Evolutionary conservation across 2,329 filamentous ascomycete species (phyloP).

Genomic region (Alternaria arbusti): DNA sequence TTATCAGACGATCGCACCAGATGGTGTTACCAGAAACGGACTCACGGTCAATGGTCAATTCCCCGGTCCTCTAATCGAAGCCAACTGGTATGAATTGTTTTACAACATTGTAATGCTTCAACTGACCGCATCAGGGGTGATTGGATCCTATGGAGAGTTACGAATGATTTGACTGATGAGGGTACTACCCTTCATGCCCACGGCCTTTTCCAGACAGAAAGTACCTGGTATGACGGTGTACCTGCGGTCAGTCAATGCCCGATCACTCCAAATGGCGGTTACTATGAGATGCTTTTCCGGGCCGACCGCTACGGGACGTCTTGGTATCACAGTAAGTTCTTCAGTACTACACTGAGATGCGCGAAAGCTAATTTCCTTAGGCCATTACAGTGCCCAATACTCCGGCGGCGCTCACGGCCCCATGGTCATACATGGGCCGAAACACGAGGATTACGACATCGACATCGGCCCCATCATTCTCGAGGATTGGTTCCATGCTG

Average conservation of each 20-base stretch:
- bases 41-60: conserved; percentile 41
- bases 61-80: conserved; percentile 42
- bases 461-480: conserved; percentile 51
- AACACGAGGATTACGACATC: conserved; percentile 46
- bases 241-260: conserved; percentile 45
- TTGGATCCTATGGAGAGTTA: conserved; percentile 34
- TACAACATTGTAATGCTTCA: background rate
- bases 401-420: conserved; percentile 49
- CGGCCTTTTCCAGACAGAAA: conserved; percentile 42
- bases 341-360: conserved; percentile 20
- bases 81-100: conserved; percentile 27
- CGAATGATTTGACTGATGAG: conserved; percentile 41
- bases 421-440: conserved; percentile 47
- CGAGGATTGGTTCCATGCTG: conserved; percentile 50
- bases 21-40: conserved; percentile 37
- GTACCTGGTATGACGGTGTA: conserved; percentile 47
- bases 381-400: conserved; percentile 48
- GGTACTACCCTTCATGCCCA: conserved; percentile 46
- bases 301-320: conserved; percentile 40
- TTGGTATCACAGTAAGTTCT: conserved; percentile 31
- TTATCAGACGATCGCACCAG: conserved; percentile 38
- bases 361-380: conserved; percentile 17
- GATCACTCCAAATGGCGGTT: conserved; percentile 37
- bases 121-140: conserved; percentile 33
- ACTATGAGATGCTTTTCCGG: conserved; percentile 28